Evolutionary conservation across 768 basidiomycete species (phyloP), one percentile per base, ranked within the genome.

Genomic region (Punctularia strigosozonata): DNA sequence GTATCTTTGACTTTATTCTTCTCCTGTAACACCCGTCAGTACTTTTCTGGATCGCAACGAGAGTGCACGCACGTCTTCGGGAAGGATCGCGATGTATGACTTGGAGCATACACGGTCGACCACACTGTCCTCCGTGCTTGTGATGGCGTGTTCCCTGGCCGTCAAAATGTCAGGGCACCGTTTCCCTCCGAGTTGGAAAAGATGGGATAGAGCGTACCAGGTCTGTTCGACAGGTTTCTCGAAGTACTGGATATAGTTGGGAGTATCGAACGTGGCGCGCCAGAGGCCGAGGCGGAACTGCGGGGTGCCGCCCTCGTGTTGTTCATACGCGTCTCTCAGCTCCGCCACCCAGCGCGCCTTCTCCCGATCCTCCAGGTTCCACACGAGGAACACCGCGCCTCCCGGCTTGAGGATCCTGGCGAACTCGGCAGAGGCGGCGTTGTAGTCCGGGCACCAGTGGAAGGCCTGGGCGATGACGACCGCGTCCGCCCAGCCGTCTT

Each of bases 361-460:
- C 18, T 73, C 68, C 79, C 81, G 65, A 57, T 89, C 80, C 56
- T 95, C 92, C 22, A 92, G 62, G 59, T 95, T 97, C 92, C 92
- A 97, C 34, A 92, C 75, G 40, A 87, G 66, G 4, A 69, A 78
- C 14, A 83, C 68, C 1, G 68, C 57, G 2, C 87, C 87, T n/a
- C 60, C 59, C 0, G 85, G 81, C 51, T 82, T 84, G 35, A 95
- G 66, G 46, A 91, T 74, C 23, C 88, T 75, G 6, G 75, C 69
- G 48, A 94, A 85, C 53, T 95, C 91, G 0, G 58, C 58, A 15
- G 74, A 68, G 1, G 91, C 88, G 38, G 62, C 65, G 33, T 75
- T 70, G 52, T 78, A 81, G 54, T 91, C 73, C 7, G 80, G 81
- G 45, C 84, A 85, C 92, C 92, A 97, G 62, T 97, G 92, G 57